Evolutionary conservation across 768 basidiomycete species (phyloP).

Genomic region (Leucosporidium scottii): DNA sequence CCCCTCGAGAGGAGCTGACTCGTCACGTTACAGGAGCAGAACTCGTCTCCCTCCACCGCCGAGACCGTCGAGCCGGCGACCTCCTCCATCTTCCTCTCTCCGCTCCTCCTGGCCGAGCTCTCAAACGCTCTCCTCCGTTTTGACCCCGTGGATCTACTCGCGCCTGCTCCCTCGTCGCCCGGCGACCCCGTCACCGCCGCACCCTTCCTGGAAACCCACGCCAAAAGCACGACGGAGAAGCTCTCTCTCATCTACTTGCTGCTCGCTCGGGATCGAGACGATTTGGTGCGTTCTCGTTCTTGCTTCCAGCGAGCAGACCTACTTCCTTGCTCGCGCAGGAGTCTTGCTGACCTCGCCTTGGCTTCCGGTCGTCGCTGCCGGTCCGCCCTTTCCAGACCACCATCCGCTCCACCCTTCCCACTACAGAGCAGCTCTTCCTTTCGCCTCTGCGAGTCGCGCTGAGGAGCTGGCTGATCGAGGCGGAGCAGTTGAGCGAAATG

Average conservation of each 20-base stretch:
- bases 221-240: neutral
- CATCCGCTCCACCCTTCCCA: neutral
- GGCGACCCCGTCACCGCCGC: neutral
- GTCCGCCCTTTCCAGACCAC: neutral
- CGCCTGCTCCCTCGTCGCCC: neutral
- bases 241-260: neutral
- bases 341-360: neutral
- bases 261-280: neutral
- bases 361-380: too few species aligned
- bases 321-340: too few species aligned
- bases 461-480: neutral
- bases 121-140: neutral
- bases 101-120: neutral
- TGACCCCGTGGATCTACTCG: neutral
- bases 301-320: neutral
- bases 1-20: neutral
- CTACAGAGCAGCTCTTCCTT: neutral
- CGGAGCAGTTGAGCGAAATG: neutral
- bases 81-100: neutral
- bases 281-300: neutral
- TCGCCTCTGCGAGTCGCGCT: neutral
- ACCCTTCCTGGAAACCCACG: neutral
- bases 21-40: too few species aligned
- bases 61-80: too few species aligned
- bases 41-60: neutral